Evolutionary conservation across 495 filamentous ascomycete genomes (phyloP).

Genomic region (Daldinia childiae): DNA sequence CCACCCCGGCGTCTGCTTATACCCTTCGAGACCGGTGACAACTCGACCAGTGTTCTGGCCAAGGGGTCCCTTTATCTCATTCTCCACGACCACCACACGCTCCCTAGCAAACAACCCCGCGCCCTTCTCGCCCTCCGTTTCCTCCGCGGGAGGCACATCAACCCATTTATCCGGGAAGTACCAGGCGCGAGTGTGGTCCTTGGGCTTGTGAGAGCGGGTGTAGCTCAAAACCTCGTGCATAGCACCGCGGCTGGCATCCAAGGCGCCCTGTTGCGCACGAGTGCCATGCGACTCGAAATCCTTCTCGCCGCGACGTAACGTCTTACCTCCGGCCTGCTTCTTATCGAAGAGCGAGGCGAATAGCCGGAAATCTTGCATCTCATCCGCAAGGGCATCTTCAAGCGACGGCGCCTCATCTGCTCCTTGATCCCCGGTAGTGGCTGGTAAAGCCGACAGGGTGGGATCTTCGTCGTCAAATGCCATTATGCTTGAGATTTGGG

Average conservation of each 20-base stretch:
- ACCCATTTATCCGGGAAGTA: conserved; percentile 62
- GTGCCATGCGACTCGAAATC: conserved; percentile 97
- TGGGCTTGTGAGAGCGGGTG: conserved; percentile 70
- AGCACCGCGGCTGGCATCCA: conserved; percentile 82
- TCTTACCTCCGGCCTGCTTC: conserved; percentile 52
- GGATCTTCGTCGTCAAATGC: conserved; percentile 59
- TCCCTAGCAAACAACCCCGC: conserved; percentile 55
- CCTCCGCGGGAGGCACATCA: conserved; percentile 36
- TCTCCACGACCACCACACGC: conserved; percentile 60
- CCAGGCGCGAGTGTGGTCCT: conserved; percentile 63
- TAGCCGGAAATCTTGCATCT: conserved; percentile 88
- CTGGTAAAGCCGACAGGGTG: conserved; percentile 31
- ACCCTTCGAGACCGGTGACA: conserved; percentile 50
- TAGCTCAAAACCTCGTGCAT: conserved; percentile 89
- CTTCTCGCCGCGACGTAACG: conserved; percentile 76
- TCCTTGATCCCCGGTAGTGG: conserved; percentile 14
- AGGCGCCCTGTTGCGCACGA: conserved; percentile 74
- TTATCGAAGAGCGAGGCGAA: conserved; percentile 66
- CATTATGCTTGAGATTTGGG: conserved; percentile 38
- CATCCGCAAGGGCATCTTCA: conserved; percentile 70
- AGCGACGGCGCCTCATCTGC: conserved; percentile 42
- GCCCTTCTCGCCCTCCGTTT: conserved; percentile 43
- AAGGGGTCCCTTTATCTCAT: conserved; percentile 53
- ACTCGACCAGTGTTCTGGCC: conserved; percentile 55
- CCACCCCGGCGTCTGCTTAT: conserved; percentile 55